These are phyloP conservation scores for Luffa aegyptiaca DNA, from an alignment of 306 rosid genomes.

Conservation along the genomic window DNA sequence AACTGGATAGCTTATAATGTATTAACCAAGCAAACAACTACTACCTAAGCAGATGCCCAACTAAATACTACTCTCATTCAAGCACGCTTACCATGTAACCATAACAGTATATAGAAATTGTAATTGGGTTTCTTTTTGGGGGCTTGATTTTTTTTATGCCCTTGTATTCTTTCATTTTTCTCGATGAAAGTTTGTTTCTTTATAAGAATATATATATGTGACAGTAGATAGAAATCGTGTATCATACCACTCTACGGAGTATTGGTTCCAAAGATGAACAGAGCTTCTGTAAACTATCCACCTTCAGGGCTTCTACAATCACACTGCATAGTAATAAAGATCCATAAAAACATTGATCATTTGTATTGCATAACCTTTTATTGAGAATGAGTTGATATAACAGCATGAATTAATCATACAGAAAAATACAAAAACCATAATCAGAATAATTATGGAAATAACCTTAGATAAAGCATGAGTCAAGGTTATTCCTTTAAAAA, in stretches of 20 bases:
- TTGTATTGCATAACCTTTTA: neutral
- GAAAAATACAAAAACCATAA: neutral
- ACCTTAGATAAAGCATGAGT: neutral
- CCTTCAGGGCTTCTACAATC: constrained; percentile 72
- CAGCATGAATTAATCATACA: no score
- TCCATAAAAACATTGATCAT: neutral
- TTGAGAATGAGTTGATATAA: neutral
- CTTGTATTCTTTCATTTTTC: no score
- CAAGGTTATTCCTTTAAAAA: neutral
- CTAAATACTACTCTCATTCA: neutral
- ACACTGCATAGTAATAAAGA: constrained; percentile 38
- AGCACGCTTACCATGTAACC: neutral
- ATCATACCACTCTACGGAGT: constrained; percentile 74
- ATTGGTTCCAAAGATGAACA: constrained; percentile 75
- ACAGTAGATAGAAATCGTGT: constrained; percentile 3
- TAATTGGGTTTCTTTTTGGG: no score
- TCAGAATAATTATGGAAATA: neutral
- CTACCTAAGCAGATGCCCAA: neutral
- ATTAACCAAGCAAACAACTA: neutral
- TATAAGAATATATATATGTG: no score
- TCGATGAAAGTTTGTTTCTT: no score
- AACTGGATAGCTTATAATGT: neutral
- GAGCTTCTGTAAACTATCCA: constrained; percentile 75
- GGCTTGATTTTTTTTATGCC: no score
- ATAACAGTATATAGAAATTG: neutral